Percentiles rank a stretch among this genome's conserved stretches.
phyloP scores from a whole-genome alignment of 805 yeast species.

The Pichia exigua region DNA sequence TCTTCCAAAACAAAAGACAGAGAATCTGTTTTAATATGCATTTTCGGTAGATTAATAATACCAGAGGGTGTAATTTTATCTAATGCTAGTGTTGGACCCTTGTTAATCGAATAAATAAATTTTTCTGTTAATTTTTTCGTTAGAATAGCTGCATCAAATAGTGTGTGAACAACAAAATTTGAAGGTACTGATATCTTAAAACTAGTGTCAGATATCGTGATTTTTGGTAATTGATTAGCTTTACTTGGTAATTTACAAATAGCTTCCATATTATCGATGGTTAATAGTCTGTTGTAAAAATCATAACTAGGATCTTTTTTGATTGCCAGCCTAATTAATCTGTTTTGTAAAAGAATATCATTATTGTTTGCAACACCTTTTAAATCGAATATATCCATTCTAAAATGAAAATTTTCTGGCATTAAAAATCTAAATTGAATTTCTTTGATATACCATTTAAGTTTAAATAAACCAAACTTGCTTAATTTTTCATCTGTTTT shows the following conservation, averaged over 20 bases:
- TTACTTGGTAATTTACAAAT: conserved; percentile 9
- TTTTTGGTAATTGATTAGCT: background rate
- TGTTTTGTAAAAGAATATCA: conserved; percentile 5
- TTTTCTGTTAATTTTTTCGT: conserved; percentile 61
- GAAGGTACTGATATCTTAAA: conserved; percentile 60
- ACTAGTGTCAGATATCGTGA: conserved; percentile 23
- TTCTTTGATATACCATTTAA: conserved; percentile 8
- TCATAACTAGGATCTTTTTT: conserved; percentile 1
- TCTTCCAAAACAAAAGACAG: conserved; percentile 48
- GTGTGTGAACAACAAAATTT: conserved; percentile 62
- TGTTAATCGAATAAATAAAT: conserved; percentile 40
- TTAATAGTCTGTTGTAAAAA: conserved; percentile 7
- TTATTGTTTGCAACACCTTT: conserved; percentile 11
- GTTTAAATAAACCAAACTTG: background rate
- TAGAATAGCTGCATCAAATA: conserved; percentile 73
- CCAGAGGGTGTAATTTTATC: conserved; percentile 5
- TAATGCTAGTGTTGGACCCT: conserved; percentile 6
- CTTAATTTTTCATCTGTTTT: background rate
- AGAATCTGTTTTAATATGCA: conserved; percentile 34
- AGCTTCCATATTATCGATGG: conserved; percentile 7
- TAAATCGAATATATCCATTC: conserved; percentile 35
- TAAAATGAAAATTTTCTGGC: conserved; percentile 42
- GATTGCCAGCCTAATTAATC: conserved; percentile 9
- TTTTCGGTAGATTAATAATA: conserved; percentile 31
- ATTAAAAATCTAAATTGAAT: conserved; percentile 26